These are phyloP conservation scores for Venturia pyrina DNA, from an alignment of 2,329 filamentous ascomycete genomes.

Conservation along the genomic window DNA sequence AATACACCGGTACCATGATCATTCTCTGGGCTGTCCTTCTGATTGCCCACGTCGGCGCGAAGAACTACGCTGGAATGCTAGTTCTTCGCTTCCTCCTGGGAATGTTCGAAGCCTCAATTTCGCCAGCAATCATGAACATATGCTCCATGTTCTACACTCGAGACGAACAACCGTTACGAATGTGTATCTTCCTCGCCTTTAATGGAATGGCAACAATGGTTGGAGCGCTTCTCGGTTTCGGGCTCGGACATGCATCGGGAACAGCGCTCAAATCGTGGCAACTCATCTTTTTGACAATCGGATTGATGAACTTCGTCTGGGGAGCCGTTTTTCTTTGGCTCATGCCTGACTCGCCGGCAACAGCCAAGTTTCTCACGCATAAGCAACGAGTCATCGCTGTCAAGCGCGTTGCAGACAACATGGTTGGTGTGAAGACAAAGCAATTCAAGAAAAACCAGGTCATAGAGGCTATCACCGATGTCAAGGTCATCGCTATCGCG, in stretches of 20 bases:
- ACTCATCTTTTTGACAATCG: conserved; percentile 9
- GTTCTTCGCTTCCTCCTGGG: conserved; percentile 38
- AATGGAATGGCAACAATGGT: conserved; percentile 65
- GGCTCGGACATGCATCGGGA: conserved; percentile 39
- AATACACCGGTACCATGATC: conserved; percentile 28
- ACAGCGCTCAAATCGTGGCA: conserved; percentile 38
- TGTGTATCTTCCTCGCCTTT: conserved; percentile 56
- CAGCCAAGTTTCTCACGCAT: conserved; percentile 45
- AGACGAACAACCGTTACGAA: conserved; percentile 14
- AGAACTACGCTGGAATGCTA: conserved; percentile 33
- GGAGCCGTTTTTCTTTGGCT: neutral
- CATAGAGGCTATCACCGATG: conserved; percentile 18
- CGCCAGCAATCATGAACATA: conserved; percentile 28
- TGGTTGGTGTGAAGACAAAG: conserved; percentile 51
- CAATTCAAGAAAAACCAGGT: conserved; percentile 2
- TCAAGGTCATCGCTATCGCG: conserved; percentile 41
- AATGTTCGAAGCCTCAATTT: conserved; percentile 31
- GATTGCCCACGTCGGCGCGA: conserved; percentile 18
- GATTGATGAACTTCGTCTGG: neutral
- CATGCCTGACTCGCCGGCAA: conserved; percentile 7
- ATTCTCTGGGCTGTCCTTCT: conserved; percentile 26
- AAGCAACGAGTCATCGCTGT: conserved; percentile 56
- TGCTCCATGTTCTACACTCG: conserved; percentile 42
- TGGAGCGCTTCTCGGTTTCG: conserved; percentile 63
- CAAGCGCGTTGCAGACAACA: conserved; percentile 50